Evolutionary conservation across 2,329 filamentous ascomycete species (phyloP).

Genomic region (Penicillium sp.): DNA sequence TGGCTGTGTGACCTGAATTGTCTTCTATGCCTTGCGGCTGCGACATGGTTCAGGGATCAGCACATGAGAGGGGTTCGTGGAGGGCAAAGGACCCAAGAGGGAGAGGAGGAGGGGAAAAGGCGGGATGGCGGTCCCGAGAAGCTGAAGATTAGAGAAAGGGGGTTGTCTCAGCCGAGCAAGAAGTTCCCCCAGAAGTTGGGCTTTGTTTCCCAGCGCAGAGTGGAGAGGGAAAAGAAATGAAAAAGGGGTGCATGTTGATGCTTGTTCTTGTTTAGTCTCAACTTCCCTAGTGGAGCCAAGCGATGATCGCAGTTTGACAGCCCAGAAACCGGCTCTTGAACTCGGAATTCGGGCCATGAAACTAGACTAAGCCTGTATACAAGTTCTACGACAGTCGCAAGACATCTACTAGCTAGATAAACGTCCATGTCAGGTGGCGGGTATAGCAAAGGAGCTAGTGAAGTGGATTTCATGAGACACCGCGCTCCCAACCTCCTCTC

Average conservation of each 20-base stretch:
- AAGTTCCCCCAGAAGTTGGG: background rate
- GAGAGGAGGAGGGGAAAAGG: background rate
- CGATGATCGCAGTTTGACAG: constrained; percentile 10
- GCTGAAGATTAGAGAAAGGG: constrained; percentile 14
- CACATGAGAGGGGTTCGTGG: constrained; percentile 17
- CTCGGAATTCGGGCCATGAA: background rate
- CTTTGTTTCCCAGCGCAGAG: background rate
- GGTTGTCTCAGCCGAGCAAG: constrained; percentile 11
- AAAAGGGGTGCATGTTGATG: background rate
- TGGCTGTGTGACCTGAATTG: constrained; percentile 13
- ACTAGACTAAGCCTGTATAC: background rate
- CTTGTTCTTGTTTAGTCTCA: constrained; percentile 6
- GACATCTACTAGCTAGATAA: background rate
- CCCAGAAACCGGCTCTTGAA: background rate
- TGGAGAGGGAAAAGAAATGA: background rate
- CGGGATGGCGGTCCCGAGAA: constrained; percentile 16
- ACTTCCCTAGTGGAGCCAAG: constrained; percentile 8
- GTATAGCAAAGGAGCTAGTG: background rate
- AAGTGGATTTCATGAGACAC: background rate
- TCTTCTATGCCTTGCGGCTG: constrained; percentile 32
- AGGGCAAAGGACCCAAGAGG: constrained; percentile 8
- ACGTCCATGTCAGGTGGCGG: background rate
- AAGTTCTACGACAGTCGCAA: background rate
- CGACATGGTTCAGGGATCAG: constrained; percentile 32
- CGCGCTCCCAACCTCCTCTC: background rate